A percentile compares a stretch with the other conserved stretches of the same genome.
Conservation (phyloP, 208 protist genomes). For the Crithidia fasciculata region DNA sequence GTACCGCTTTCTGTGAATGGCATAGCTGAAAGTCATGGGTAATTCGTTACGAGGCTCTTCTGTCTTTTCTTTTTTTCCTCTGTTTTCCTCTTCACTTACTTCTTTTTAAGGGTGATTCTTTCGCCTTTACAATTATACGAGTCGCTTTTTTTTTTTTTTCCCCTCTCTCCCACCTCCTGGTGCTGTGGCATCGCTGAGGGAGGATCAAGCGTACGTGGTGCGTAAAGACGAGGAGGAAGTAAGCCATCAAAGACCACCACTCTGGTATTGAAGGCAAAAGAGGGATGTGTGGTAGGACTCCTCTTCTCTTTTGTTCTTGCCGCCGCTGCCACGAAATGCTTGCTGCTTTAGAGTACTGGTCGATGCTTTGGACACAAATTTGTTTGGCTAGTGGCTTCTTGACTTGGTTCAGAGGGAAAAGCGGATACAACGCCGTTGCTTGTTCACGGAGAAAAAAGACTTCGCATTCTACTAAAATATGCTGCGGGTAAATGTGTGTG, state of each 20-base stretch:
- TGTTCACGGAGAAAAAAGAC: no score
- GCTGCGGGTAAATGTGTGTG: no score
- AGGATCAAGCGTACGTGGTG: not conserved
- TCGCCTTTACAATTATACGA: not conserved
- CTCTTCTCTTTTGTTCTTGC: no score
- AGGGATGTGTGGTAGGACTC: no score
- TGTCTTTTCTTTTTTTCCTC: slow-evolving; percentile 4
- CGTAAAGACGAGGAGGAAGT: not conserved
- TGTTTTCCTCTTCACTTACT: slow-evolving; percentile 3
- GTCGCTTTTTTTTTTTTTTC: slow-evolving; percentile 4
- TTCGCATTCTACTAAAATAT: no score
- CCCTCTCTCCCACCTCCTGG: not conserved
- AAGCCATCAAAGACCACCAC: not conserved
- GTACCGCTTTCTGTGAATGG: slow-evolving; percentile 10
- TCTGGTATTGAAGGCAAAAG: no score
- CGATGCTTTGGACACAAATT: no score
- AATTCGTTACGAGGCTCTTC: not conserved
- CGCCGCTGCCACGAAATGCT: no score
- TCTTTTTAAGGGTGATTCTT: not conserved
- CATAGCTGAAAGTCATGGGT: not conserved
- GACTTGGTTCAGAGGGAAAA: no score
- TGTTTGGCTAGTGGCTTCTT: no score
- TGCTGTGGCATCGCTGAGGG: not conserved
- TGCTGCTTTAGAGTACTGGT: no score
- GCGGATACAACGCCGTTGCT: no score